Evolutionary conservation across 2,329 filamentous ascomycete genomes (phyloP).

Genomic region (Claviceps monticola): DNA sequence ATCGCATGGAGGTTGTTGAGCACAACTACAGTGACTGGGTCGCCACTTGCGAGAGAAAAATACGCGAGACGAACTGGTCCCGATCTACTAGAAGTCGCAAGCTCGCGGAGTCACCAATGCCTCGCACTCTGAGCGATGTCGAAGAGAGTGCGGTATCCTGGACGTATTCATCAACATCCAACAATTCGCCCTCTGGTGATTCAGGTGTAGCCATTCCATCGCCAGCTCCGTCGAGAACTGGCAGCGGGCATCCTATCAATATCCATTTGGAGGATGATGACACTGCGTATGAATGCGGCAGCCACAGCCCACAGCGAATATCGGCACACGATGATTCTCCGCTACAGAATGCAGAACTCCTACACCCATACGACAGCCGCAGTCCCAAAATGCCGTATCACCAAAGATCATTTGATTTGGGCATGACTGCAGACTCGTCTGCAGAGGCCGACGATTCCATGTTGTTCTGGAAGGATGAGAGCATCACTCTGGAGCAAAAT

Average conservation of each 20-base stretch:
- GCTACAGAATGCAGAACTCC: neutral
- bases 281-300: neutral
- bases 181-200: no score
- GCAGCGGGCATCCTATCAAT: no score
- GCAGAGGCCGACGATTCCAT: neutral
- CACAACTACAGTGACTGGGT: conserved; percentile 68
- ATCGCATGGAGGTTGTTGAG: conserved; percentile 71
- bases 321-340: neutral
- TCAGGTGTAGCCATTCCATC: no score
- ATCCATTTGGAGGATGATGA: neutral
- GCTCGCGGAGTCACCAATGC: neutral
- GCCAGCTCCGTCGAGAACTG: no score
- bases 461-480: neutral
- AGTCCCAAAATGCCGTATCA: neutral
- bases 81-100: neutral
- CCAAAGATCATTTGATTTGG: neutral
- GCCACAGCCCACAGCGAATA: neutral
- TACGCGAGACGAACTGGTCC: conserved; percentile 51
- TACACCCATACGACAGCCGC: neutral
- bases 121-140: neutral
- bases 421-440: conserved; percentile 1
- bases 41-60: conserved; percentile 57
- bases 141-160: neutral
- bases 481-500: conserved; percentile 4
- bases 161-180: no score